Evolutionary conservation across 768 basidiomycete species (phyloP).

Genomic region (Collybiopsis luxurians): DNA sequence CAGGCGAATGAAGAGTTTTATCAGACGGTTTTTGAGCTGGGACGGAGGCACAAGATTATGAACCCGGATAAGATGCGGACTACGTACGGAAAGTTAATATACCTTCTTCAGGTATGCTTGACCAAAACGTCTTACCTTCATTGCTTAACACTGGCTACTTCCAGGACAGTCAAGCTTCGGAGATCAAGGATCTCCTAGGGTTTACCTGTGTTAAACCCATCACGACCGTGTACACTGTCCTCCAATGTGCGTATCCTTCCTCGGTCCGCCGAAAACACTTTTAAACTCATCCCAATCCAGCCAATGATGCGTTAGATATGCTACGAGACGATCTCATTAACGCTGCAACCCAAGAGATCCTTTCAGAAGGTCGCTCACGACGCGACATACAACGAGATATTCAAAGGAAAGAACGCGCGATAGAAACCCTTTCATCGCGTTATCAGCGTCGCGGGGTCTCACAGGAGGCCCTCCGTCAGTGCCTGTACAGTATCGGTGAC

Average conservation of each 20-base stretch:
- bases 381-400: constrained; percentile 85
- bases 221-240: constrained; percentile 65
- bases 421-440: constrained; percentile 66
- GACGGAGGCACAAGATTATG: constrained; percentile 86
- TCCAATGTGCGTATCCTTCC: constrained; percentile 23
- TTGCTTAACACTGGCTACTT: constrained; percentile 9
- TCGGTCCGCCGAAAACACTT: too few species aligned
- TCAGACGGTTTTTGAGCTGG: constrained; percentile 78
- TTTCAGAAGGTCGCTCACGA: constrained; percentile 65
- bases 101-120: constrained; percentile 67
- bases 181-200: constrained; percentile 75
- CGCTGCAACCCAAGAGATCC: constrained; percentile 79
- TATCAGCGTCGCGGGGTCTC: constrained; percentile 58
- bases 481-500: constrained; percentile 85
- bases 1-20: constrained; percentile 78
- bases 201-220: constrained; percentile 81
- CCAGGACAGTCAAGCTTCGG: constrained; percentile 82
- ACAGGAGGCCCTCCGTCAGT: constrained; percentile 71
- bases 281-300: constrained; percentile 33
- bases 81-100: constrained; percentile 85
- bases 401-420: constrained; percentile 80
- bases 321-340: constrained; percentile 76
- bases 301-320: constrained; percentile 59
- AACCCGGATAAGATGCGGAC: constrained; percentile 91
- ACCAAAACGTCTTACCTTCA: not conserved